Percentiles rank a stretch among this genome's conserved stretches.
phyloP scores from a whole-genome alignment of 768 basidiomycete genomes.

The Phylloporus rhodoxanthus region DNA sequence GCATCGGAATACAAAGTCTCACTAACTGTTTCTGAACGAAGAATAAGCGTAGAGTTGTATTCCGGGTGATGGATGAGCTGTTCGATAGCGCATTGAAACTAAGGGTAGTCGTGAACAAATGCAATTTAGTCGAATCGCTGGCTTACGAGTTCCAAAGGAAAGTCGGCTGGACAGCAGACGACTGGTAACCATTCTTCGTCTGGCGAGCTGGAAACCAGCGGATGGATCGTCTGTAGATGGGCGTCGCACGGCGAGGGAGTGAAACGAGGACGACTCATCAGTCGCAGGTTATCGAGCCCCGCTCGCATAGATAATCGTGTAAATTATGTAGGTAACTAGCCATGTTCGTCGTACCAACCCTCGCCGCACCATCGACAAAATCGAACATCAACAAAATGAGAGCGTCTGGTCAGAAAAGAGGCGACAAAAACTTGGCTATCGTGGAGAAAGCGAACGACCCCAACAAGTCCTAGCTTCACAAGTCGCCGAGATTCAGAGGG shows the following conservation, averaged over 20 bases:
- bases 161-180: constrained; percentile 38
- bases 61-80: constrained; percentile 86
- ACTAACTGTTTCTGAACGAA: constrained; percentile 69
- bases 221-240: not conserved
- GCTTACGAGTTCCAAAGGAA: constrained; percentile 40
- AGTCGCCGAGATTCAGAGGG: constrained; percentile 6
- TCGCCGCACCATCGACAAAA: constrained; percentile 13
- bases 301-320: constrained; percentile 11
- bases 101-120: not conserved
- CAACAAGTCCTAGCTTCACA: constrained; percentile 4
- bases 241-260: constrained; percentile 18
- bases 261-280: constrained; percentile 17
- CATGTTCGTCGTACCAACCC: not conserved
- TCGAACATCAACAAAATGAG: constrained; percentile 22
- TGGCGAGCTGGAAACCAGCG: not conserved
- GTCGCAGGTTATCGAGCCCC: constrained; percentile 2
- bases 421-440: constrained; percentile 10
- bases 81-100: constrained; percentile 71
- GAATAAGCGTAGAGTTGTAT: constrained; percentile 85
- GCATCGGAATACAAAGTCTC: constrained; percentile 19
- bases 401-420: constrained; percentile 18
- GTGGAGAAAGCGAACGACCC: constrained; percentile 20
- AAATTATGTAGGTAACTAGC: constrained; percentile 8
- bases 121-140: not conserved
- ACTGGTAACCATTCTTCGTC: constrained; percentile 30